Base-by-base conservation (phyloP, 2,329 filamentous ascomycete genomes). In the Claviceps humidiphila region DNA sequence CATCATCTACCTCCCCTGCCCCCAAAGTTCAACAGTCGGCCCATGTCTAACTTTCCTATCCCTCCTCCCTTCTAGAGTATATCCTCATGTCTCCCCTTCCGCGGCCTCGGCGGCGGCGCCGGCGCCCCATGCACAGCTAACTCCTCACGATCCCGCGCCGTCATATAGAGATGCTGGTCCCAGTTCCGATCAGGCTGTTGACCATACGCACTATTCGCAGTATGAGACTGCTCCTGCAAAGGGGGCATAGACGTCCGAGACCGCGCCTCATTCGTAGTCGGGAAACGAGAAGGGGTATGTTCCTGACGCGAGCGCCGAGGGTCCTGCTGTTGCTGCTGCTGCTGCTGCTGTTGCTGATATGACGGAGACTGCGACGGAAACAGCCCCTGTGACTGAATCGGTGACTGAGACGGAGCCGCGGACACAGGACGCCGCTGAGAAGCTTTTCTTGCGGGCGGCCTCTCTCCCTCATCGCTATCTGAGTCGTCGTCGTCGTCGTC, bases 41-140 rank as follows among this genome's bases (percentile, higher is more conserved):
- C 9, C 30, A 11, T 34, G 3, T 24, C 5, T 24, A 5, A 24
- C 5, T 34, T 9, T 11, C 9, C 30, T 9, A 9, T 2, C 6
- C 58, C 55, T 0, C 44, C 44, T 13, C 56, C 53, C 4, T n/a
- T 8, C 64, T 11, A 30, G 67, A 65, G 51, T 63, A 68, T 1
- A 59, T 54, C 52, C 68, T 66, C 2, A 59, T 48, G 22, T 69
- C 66, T n/a, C 65, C 64, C 14, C 58, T 70, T 70, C 46, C 64
- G 64, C 4, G 67, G 67, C 3, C 66, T 64, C 2, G 67, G 67
- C 5, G 67, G 67, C 2, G 67, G 67, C 1, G 67, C 64, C 2
- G 42, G 67, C 37, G 67, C 64, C 2, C 60, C 61, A 49, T 62
- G 59, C 13, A 58, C 55, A 20, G 56, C 58, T 20, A 58, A 55